These are phyloP conservation scores for Trichoderma erinaceum DNA, from an alignment of 495 filamentous ascomycete species.

Conservation along the genomic window DNA sequence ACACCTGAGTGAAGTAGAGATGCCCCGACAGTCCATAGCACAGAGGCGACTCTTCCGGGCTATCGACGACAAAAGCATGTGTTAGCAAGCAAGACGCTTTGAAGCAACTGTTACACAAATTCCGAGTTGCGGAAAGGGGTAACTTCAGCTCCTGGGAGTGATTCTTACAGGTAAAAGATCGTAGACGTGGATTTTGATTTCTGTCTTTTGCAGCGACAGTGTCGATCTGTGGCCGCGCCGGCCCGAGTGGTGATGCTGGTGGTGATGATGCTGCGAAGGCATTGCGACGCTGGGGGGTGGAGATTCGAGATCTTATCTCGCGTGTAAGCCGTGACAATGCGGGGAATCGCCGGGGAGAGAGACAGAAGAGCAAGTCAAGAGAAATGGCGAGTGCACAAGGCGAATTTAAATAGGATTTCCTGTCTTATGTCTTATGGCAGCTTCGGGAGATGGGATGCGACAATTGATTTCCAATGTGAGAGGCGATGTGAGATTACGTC, in stretches of 20 bases:
- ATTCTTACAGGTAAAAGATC: conserved; percentile 62
- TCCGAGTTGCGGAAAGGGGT: not conserved
- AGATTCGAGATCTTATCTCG: not conserved
- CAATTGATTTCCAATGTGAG: no score
- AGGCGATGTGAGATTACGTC: not conserved
- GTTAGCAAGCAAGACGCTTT: conserved; percentile 16
- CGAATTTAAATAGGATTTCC: no score
- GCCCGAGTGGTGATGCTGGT: not conserved
- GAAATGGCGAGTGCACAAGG: not conserved
- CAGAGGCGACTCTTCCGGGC: conserved; percentile 60
- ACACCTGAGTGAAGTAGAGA: conserved; percentile 74
- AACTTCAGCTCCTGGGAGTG: not conserved
- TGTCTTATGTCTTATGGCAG: no score
- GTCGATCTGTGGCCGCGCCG: conserved; percentile 45
- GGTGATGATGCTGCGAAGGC: not conserved
- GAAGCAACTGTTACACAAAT: not conserved
- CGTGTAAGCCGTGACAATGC: conserved; percentile 7
- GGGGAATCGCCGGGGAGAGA: not conserved
- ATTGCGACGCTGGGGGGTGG: conserved; percentile 1
- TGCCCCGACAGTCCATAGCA: conserved; percentile 66
- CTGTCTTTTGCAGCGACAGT: conserved; percentile 57
- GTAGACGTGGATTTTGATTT: conserved; percentile 73
- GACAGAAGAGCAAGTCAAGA: no score
- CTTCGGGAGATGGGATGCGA: no score
- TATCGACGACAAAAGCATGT: conserved; percentile 23